Evolutionary conservation across 805 yeast species (phyloP), one percentile per base, ranked within the genome.

Genomic region (Yarrowia sp.): DNA sequence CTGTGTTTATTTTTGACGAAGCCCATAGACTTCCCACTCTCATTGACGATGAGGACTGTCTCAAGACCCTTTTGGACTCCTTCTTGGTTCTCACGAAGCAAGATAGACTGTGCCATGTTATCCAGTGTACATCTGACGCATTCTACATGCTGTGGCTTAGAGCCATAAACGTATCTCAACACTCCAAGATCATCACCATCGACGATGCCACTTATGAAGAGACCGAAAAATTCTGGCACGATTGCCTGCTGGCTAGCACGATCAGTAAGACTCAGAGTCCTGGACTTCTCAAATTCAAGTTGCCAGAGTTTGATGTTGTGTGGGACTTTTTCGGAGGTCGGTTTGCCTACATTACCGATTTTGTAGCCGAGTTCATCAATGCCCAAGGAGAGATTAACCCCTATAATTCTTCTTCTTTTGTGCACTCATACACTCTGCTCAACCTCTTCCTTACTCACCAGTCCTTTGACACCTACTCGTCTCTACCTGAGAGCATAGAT

Each of bases 91-190:
- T 68, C 22, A 68, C 70, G 12, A 67, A 66, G 30, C 70, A 68
- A 17, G 70, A 68, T 22, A 30, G 69, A 66, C 63, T 68, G 19
- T 68, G 70, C 22, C 69, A 66, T 46, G 67, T 68, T 22, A 63
- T 68, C n/a, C 70, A 68, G 35, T 66, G 68, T 19, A 67, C 68
- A 0, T 68, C 70, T 8, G 70, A 68, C 33, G 68, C 70, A n/a
- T 67, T 68, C 30, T 68, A 68, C 54, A 54, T 68, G 67, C n/a
- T 58, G 22, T 58, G 63, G 63, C 41, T 58, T 1, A 28, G 63
- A 43, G 63, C 63, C 16, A 58, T 58, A 5, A 58, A 58, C 32
- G 63, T 58, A 6, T 58, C 63, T 7, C 67, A 68, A 30, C 69
- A 67, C 64, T 26, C 64, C 22, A 65, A 68, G 32, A 65, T 68